A percentile compares a stretch with the other conserved stretches of the same genome.
phyloP scores from a whole-genome alignment of 1,139 yeast species.

The Sugiyamaella xylanicola region DNA sequence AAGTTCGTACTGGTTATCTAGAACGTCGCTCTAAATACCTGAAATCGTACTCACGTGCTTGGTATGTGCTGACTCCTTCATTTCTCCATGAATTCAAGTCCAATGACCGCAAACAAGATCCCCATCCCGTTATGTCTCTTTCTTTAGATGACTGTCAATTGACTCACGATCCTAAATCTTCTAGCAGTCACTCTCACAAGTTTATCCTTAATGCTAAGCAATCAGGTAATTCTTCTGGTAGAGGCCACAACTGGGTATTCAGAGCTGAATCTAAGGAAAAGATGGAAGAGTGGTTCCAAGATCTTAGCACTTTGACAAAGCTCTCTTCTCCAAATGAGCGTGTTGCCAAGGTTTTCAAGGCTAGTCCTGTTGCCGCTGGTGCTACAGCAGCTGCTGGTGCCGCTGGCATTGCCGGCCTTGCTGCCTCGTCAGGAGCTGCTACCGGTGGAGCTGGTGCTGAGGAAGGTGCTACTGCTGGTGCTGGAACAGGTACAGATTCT shows the following conservation, averaged over 20 bases:
- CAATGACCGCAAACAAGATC: slow-evolving; percentile 77
- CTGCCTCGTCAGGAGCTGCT: slow-evolving; percentile 2
- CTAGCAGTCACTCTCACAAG: slow-evolving; percentile 68
- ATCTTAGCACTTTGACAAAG: slow-evolving; percentile 63
- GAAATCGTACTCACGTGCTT: slow-evolving; percentile 85
- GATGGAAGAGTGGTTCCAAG: slow-evolving; percentile 85
- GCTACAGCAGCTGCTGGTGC: slow-evolving; percentile 31
- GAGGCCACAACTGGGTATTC: slow-evolving; percentile 92
- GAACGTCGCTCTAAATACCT: slow-evolving; percentile 90
- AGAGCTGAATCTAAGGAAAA: slow-evolving; percentile 75
- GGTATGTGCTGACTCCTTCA: slow-evolving; percentile 87
- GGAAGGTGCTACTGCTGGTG: slow-evolving; percentile 1
- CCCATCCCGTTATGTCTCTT: slow-evolving; percentile 84
- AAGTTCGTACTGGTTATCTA: slow-evolving; percentile 75
- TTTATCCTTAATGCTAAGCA: slow-evolving; percentile 79
- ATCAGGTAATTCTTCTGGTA: slow-evolving; percentile 49
- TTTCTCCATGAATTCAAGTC: slow-evolving; percentile 90
- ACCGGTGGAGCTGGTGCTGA: neutral
- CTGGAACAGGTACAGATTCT: neutral
- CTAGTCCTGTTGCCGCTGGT: slow-evolving; percentile 25
- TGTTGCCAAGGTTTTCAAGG: slow-evolving; percentile 27
- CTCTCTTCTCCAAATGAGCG: slow-evolving; percentile 35
- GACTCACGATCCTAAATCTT: slow-evolving; percentile 77
- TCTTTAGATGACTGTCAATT: slow-evolving; percentile 79
- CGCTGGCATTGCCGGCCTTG: slow-evolving; percentile 30